A percentile compares a stretch with the other conserved stretches of the same genome.
phyloP scores from a whole-genome alignment of 768 basidiomycete genomes.

The Tylopilus rubrobrunneus region DNA sequence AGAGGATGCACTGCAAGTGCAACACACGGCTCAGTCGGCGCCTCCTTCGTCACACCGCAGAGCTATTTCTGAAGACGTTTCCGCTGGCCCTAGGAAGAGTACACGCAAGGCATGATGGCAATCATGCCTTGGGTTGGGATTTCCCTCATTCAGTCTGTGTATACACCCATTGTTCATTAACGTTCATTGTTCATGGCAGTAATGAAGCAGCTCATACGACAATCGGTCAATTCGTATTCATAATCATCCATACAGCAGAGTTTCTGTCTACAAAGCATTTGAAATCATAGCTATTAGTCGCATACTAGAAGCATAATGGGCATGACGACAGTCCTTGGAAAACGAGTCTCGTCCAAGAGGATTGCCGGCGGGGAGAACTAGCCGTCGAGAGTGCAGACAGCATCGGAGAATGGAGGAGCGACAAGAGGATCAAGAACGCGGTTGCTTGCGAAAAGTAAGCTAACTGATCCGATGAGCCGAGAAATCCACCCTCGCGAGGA shows the following conservation, averaged over 20 bases:
- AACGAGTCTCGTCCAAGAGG: constrained; percentile 1
- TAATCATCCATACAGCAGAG: constrained; percentile 16
- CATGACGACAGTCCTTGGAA: constrained; percentile 15
- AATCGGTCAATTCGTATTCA: constrained; percentile 7
- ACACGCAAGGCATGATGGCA: constrained; percentile 14
- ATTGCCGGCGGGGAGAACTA: constrained; percentile 3
- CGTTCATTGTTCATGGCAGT: neutral
- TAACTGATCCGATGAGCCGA: constrained; percentile 1
- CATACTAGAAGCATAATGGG: constrained; percentile 21
- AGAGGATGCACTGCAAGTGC: constrained; percentile 24
- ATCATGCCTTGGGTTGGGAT: neutral
- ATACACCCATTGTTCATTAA: neutral
- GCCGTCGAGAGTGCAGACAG: constrained; percentile 1
- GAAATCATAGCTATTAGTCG: constrained; percentile 11
- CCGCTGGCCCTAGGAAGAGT: constrained; percentile 12
- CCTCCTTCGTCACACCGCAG: constrained; percentile 29
- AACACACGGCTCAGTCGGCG: constrained; percentile 27
- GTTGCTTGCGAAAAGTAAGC: constrained; percentile 13
- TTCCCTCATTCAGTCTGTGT: neutral
- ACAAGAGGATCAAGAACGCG: constrained; percentile 4
- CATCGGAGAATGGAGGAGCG: neutral
- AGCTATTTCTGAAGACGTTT: constrained; percentile 23
- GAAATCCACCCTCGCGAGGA: constrained; percentile 5
- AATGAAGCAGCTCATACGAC: neutral
- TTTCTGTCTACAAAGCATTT: constrained; percentile 8